Conservation (phyloP, 192 early-diverging fungal genomes). For the Coemansia sp. region DNA sequence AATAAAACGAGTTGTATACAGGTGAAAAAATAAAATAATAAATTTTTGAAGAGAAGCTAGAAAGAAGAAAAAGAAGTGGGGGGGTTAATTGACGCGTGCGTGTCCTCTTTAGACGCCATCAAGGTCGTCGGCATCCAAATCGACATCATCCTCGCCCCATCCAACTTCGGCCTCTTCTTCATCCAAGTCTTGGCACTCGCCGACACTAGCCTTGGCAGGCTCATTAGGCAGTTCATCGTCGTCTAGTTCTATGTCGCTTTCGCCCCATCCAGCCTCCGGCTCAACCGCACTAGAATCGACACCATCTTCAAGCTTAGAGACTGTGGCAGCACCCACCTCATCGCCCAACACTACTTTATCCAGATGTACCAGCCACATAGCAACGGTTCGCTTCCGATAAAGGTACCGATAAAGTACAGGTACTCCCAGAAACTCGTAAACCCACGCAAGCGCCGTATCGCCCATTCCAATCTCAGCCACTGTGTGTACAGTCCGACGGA, state of each 20-base stretch:
- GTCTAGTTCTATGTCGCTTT: neutral
- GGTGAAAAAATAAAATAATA: too few species aligned
- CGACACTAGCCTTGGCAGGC: neutral
- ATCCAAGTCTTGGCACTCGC: constrained; percentile 7
- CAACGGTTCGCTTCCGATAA: neutral
- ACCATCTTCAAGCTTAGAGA: neutral
- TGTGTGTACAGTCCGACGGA: constrained; percentile 23
- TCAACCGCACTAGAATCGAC: neutral
- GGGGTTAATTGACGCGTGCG: neutral
- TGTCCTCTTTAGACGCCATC: constrained; percentile 4
- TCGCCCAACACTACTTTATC: constrained; percentile 23
- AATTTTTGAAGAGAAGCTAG: constrained; percentile 1
- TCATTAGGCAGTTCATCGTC: neutral
- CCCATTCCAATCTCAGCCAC: constrained; percentile 25
- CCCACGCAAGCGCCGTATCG: constrained; percentile 23
- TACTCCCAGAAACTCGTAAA: constrained; percentile 33
- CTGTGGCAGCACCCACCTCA: neutral
- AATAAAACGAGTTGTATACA: neutral
- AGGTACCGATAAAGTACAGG: constrained; percentile 14
- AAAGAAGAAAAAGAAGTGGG: constrained; percentile 5
- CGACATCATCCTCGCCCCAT: constrained; percentile 15
- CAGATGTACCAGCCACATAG: constrained; percentile 31
- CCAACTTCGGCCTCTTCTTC: constrained; percentile 11
- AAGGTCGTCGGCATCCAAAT: constrained; percentile 27
- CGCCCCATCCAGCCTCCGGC: constrained; percentile 1